Conservation (phyloP, 257 asterid species). For the Lithospermum erythrorhizon region DNA sequence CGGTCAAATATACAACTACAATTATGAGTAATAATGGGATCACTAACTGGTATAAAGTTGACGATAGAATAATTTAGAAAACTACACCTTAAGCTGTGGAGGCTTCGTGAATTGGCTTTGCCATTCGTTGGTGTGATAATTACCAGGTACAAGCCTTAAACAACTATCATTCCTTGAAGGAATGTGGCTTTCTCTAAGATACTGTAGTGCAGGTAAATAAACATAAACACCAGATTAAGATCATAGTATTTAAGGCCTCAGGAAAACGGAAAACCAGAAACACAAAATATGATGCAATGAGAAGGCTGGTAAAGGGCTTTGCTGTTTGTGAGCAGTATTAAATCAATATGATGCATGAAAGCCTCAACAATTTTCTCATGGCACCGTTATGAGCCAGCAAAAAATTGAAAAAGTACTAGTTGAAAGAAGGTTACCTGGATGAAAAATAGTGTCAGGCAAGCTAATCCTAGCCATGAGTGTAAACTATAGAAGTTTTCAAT, state of each 20-base stretch:
- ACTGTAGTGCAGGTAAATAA: slow-evolving; percentile 63
- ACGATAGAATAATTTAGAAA: not conserved
- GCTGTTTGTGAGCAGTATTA: no score
- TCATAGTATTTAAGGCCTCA: no score
- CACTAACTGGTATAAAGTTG: not conserved
- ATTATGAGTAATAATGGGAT: no score
- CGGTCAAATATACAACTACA: no score
- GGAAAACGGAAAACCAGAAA: no score
- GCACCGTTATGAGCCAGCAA: no score
- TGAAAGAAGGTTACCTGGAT: slow-evolving; percentile 41
- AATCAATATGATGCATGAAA: no score
- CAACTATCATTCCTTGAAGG: slow-evolving; percentile 57
- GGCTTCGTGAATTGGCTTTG: slow-evolving; percentile 30
- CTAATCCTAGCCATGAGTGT: slow-evolving; percentile 86
- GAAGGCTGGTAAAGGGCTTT: no score
- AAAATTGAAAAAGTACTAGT: not conserved
- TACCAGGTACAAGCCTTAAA: slow-evolving; percentile 74
- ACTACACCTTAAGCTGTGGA: slow-evolving; percentile 16
- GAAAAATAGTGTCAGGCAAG: slow-evolving; percentile 61
- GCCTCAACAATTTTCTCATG: not conserved
- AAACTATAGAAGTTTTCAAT: slow-evolving; percentile 79
- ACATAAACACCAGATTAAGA: slow-evolving; percentile 54
- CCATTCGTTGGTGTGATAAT: slow-evolving; percentile 43
- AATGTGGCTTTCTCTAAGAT: slow-evolving; percentile 76
- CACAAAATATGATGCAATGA: not conserved